Evolutionary conservation across 768 basidiomycete genomes (phyloP).

Genomic region (Suillus alpinus): DNA sequence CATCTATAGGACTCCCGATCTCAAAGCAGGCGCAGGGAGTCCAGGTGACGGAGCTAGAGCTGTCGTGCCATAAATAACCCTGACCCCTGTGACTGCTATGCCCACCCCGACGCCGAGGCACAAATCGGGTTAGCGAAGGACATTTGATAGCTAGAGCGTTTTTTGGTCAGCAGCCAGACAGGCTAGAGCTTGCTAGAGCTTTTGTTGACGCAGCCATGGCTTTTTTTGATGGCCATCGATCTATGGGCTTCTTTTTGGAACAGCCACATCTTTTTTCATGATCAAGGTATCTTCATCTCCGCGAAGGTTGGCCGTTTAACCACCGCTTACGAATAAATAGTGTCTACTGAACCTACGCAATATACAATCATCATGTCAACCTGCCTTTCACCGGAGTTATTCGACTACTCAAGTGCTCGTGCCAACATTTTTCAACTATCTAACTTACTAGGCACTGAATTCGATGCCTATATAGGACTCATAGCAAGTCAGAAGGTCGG

Average conservation of each 20-base stretch:
- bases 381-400: neutral
- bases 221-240: no score
- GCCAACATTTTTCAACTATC: neutral
- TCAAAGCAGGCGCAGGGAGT: slow-evolving; percentile 33
- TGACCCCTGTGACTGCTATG: slow-evolving; percentile 67
- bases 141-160: no score
- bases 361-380: neutral
- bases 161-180: no score
- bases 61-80: slow-evolving; percentile 43
- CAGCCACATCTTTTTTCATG: no score
- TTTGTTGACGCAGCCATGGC: no score
- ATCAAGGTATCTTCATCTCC: neutral
- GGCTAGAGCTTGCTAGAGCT: no score
- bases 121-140: slow-evolving; percentile 77
- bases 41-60: slow-evolving; percentile 31
- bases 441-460: neutral
- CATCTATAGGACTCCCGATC: slow-evolving; percentile 53
- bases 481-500: neutral
- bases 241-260: no score
- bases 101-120: slow-evolving; percentile 68
- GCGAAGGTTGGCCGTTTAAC: neutral
- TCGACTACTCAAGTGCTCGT: neutral
- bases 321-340: neutral
- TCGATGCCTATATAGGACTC: neutral
- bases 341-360: neutral